These are phyloP conservation scores for Leccinum pallidistipes DNA, from an alignment of 1,284 basidiomycete genomes.

Conservation along the genomic window DNA sequence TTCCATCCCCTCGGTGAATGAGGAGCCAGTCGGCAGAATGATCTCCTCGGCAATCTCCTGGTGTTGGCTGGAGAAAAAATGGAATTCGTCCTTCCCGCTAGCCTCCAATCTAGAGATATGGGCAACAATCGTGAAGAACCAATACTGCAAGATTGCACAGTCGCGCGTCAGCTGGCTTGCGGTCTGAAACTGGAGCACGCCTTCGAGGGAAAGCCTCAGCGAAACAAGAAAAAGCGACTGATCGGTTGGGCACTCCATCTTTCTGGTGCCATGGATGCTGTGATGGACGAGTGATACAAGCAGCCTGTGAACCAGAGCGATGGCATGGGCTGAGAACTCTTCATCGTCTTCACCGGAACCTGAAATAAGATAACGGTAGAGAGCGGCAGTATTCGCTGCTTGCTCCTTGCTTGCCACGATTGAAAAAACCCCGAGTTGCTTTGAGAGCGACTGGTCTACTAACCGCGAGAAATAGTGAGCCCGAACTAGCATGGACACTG, in stretches of 20 bases:
- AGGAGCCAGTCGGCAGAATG: no score
- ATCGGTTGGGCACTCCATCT: constrained; percentile 8
- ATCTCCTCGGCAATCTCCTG: background rate
- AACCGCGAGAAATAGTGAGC: background rate
- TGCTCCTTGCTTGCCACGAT: background rate
- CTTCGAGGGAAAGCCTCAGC: background rate
- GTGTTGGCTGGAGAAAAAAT: background rate
- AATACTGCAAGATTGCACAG: background rate
- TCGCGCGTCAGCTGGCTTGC: constrained; percentile 1
- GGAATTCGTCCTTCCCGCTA: background rate
- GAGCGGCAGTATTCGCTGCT: background rate
- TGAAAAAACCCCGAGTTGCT: background rate
- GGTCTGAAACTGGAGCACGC: background rate
- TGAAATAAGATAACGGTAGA: constrained; percentile 1
- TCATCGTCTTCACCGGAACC: background rate
- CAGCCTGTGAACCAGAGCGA: background rate
- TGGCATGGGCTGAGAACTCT: background rate
- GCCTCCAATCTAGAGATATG: background rate
- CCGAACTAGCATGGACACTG: background rate
- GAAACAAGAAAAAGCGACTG: background rate
- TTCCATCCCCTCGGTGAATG: no score
- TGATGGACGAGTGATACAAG: constrained; percentile 5
- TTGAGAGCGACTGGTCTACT: background rate
- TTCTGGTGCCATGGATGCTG: background rate
- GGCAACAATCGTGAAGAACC: background rate